Conservation (phyloP, 805 yeast genomes). For the Zygosaccharomyces pseudorouxii region DNA sequence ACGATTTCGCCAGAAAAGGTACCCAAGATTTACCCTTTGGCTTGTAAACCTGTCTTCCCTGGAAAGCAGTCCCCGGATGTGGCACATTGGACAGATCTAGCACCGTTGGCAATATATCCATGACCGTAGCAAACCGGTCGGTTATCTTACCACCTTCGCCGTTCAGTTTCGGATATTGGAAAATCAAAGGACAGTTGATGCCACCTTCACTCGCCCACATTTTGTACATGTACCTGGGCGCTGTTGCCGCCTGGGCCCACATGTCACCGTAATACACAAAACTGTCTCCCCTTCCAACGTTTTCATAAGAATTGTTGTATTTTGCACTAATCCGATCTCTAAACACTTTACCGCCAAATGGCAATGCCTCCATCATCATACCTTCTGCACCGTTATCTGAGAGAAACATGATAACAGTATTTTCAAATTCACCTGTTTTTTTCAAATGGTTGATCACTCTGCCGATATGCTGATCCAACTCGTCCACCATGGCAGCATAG, state of each 20-base stretch:
- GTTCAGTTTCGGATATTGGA: constrained; percentile 41
- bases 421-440: constrained; percentile 43
- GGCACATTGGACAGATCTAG: constrained; percentile 45
- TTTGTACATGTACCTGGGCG: constrained; percentile 51
- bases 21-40: constrained; percentile 48
- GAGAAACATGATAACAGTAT: constrained; percentile 55
- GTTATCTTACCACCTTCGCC: constrained; percentile 31
- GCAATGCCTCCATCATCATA: constrained; percentile 52
- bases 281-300: constrained; percentile 46
- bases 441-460: constrained; percentile 42
- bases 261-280: constrained; percentile 51
- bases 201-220: constrained; percentile 61
- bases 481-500: constrained; percentile 63
- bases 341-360: constrained; percentile 28
- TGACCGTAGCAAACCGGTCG: constrained; percentile 48
- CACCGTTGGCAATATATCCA: constrained; percentile 57
- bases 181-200: constrained; percentile 50
- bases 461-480: constrained; percentile 50
- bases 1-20: constrained; percentile 33
- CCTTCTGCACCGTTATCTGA: constrained; percentile 67
- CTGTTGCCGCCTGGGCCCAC: constrained; percentile 62
- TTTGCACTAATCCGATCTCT: constrained; percentile 32
- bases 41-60: constrained; percentile 41
- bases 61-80: constrained; percentile 41
- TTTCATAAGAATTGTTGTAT: constrained; percentile 42